Percentiles rank a stretch among this genome's conserved stretches.
Conservation (phyloP, 2,329 filamentous ascomycete genomes). For the Nothomitra cinnamomea region DNA sequence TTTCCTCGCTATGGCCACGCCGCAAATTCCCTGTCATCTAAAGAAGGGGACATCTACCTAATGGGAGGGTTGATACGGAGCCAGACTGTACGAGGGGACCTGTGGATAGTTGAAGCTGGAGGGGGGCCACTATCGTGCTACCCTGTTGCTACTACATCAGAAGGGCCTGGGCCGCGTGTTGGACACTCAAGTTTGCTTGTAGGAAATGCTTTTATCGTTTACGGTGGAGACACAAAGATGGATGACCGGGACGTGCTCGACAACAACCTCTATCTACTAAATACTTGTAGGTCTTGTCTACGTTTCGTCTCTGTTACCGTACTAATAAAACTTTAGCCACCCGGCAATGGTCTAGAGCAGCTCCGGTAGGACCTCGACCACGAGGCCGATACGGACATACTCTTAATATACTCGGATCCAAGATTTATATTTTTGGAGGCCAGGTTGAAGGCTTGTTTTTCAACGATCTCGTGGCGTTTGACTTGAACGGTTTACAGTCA, state of each 20-base stretch:
- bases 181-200: constrained; percentile 88
- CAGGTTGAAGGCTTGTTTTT: constrained; percentile 97
- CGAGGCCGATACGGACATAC: constrained; percentile 91
- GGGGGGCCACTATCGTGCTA: constrained; percentile 72
- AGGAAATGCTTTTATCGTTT: constrained; percentile 97
- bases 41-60: constrained; percentile 92
- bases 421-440: constrained; percentile 93
- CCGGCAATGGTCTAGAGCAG: constrained; percentile 89
- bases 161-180: constrained; percentile 87
- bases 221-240: constrained; percentile 94
- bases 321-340: constrained; percentile 44
- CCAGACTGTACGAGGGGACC: constrained; percentile 85
- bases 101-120: constrained; percentile 94
- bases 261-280: constrained; percentile 88
- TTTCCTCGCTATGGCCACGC: constrained; percentile 96
- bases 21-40: constrained; percentile 80
- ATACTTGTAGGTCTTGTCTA: constrained; percentile 60
- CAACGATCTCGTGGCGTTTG: constrained; percentile 91
- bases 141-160: constrained; percentile 76
- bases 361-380: constrained; percentile 72
- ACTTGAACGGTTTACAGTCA: constrained; percentile 84
- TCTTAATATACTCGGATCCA: constrained; percentile 88
- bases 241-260: constrained; percentile 83
- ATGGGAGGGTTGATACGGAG: constrained; percentile 96
- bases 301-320: not conserved